Evolutionary conservation across 768 basidiomycete species (phyloP).

Genomic region (Mycena indigotica): DNA sequence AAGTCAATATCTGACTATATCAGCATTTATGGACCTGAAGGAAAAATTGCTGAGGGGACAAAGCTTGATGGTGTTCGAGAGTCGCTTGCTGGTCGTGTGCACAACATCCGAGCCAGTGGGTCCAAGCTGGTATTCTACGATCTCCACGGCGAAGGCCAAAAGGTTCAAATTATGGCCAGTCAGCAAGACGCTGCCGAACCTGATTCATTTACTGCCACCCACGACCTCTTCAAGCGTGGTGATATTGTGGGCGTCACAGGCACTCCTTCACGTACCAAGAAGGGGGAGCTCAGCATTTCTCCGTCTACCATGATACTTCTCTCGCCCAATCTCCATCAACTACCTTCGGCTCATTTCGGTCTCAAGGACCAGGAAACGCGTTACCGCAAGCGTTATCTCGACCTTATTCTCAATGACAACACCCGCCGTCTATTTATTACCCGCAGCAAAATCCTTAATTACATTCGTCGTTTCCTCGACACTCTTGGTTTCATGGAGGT

Average conservation of each 20-base stretch:
- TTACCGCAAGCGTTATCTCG: slow-evolving; percentile 98
- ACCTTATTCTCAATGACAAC: slow-evolving; percentile 91
- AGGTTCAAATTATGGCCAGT: slow-evolving; percentile 94
- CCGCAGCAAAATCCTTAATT: slow-evolving; percentile 88
- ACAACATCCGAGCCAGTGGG: slow-evolving; percentile 82
- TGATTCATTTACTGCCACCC: slow-evolving; percentile 65
- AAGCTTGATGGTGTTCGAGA: slow-evolving; percentile 63
- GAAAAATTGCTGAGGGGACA: slow-evolving; percentile 65
- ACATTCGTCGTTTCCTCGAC: slow-evolving; percentile 89
- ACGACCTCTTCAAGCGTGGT: slow-evolving; percentile 90
- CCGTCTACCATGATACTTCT: slow-evolving; percentile 83
- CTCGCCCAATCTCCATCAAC: slow-evolving; percentile 93
- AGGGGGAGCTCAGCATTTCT: slow-evolving; percentile 91
- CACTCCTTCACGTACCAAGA: slow-evolving; percentile 87
- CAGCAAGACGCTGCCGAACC: slow-evolving; percentile 74
- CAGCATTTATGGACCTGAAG: slow-evolving; percentile 69
- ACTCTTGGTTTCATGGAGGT: slow-evolving; percentile 95
- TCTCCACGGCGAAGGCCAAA: slow-evolving; percentile 86
- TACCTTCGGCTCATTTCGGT: slow-evolving; percentile 90
- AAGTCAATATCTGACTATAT: slow-evolving; percentile 76
- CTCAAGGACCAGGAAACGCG: slow-evolving; percentile 97
- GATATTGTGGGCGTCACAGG: slow-evolving; percentile 96
- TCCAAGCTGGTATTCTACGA: slow-evolving; percentile 93
- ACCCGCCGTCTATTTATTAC: slow-evolving; percentile 91
- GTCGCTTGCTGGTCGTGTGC: slow-evolving; percentile 85